Percentiles rank a stretch among this genome's conserved stretches.
phyloP scores from a whole-genome alignment of 1,139 yeast species.

The Debaryomyces udenii region DNA sequence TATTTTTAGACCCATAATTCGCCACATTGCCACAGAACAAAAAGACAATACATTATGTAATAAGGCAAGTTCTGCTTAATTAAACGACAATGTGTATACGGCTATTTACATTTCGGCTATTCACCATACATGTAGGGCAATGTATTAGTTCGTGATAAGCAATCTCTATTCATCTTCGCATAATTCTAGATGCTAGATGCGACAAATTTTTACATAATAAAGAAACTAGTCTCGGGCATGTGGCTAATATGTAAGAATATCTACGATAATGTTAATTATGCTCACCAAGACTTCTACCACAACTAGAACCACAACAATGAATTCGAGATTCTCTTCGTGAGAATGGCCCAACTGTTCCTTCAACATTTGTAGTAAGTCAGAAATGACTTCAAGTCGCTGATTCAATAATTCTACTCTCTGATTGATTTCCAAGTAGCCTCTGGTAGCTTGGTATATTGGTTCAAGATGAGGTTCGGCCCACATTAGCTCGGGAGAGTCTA shows the following conservation, averaged over 20 bases:
- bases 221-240: not conserved
- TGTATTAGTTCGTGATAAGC: too few relatives aligned
- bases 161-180: too few relatives aligned
- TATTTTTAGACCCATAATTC: too few relatives aligned
- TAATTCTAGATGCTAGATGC: too few relatives aligned
- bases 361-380: constrained; percentile 91
- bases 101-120: too few relatives aligned
- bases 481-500: constrained; percentile 96
- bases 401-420: constrained; percentile 88
- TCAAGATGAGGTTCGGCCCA: constrained; percentile 98
- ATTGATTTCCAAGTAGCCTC: constrained; percentile 92
- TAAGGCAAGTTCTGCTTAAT: too few relatives aligned
- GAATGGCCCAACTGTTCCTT: constrained; percentile 96
- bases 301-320: constrained; percentile 88
- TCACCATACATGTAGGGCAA: too few relatives aligned
- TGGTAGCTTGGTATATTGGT: constrained; percentile 94
- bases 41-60: too few relatives aligned
- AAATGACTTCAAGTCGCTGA: constrained; percentile 89
- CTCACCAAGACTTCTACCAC: constrained; percentile 93
- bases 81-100: too few relatives aligned
- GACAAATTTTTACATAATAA: too few relatives aligned
- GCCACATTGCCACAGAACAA: too few relatives aligned
- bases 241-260: constrained; percentile 35
- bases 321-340: constrained; percentile 87
- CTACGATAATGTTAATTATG: constrained; percentile 62